A percentile compares a stretch with the other conserved stretches of the same genome.
These are phyloP conservation scores for Sedum album DNA, from an alignment of 164 flowering plant species.

Conservation along the genomic window DNA sequence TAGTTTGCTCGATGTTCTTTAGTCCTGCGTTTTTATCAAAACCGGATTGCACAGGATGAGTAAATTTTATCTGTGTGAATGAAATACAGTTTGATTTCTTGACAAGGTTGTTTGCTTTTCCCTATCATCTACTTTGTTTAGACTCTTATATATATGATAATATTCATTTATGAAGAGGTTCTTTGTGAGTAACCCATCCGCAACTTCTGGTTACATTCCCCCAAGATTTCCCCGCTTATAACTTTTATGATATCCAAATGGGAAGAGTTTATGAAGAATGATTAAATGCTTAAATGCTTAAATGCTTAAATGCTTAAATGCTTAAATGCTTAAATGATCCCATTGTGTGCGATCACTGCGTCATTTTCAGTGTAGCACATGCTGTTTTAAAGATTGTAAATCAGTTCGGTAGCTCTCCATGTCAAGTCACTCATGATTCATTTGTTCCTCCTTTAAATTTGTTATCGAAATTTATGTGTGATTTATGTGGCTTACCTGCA, in stretches of 20 bases:
- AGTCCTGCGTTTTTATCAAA: not conserved
- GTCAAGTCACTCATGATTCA: not conserved
- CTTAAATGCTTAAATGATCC: not conserved
- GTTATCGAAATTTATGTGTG: not conserved
- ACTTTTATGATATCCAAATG: not conserved
- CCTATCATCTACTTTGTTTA: not conserved
- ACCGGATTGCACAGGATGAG: not conserved
- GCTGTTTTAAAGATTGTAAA: not conserved
- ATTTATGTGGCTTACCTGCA: not conserved
- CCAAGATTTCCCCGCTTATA: not conserved
- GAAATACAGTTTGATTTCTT: too few relatives aligned
- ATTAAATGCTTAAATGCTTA: not conserved
- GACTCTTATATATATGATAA: too few relatives aligned
- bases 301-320: not conserved
- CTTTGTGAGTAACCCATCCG: not conserved
- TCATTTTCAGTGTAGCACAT: not conserved
- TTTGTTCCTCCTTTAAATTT: not conserved
- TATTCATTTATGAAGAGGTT: not conserved
- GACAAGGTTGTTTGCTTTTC: not conserved
- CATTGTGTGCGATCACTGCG: not conserved
- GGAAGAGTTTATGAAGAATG: not conserved
- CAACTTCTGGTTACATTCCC: not conserved
- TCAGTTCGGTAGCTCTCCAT: conserved; percentile 2
- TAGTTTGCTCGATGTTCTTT: not conserved
- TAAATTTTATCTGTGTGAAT: not conserved